Evolutionary conservation across 2,329 filamentous ascomycete species (phyloP), one percentile per base, ranked within the genome.

Genomic region (Penicillium hesseltinei): DNA sequence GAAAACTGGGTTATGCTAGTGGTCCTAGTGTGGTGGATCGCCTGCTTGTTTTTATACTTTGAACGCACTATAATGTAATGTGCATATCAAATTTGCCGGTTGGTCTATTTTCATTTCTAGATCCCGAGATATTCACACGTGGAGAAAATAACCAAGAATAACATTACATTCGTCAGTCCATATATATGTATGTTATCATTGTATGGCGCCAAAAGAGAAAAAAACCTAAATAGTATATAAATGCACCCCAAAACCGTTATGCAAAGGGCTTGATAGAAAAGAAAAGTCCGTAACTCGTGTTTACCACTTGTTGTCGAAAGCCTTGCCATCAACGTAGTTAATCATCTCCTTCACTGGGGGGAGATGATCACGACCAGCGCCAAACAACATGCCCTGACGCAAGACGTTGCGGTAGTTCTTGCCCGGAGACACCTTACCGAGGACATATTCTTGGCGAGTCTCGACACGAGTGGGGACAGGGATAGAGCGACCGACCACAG

Each of bases 381-480:
- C 82, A 70, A 85, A 85, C 4, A 71, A 62, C 69, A 82, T 78
- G 3, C 80, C 81, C 62, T 80, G 81, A 45, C 69, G 75, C 77
- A 85, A 78, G 6, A 84, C 79, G 51, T 72, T 69, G 27, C 83
- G 74, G 64, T 83, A 85, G 62, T 85, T 85, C 65, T 74, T 71
- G 2, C 83, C 82, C 0, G 82, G 82, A 23, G 71, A 77, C 11
- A 85, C 74, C 62, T 84, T 84, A 4, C 83, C 83, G 5, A 85
- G 74, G 1, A 85, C 77, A 62, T 80, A 82, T 46, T 77, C 73
- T 55, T 72, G 69, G 31, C 78, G 72, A 23, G 81, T 83, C 71
- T 85, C 82, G 2, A 84, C 82, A 8, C 79, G 72, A n/a, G 72
- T 73, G 2, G 82, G 82, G 9, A 86, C 80, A 1, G 79, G 81